These are phyloP conservation scores for Trametes cubensis DNA, from an alignment of 768 basidiomycete species.

Conservation along the genomic window DNA sequence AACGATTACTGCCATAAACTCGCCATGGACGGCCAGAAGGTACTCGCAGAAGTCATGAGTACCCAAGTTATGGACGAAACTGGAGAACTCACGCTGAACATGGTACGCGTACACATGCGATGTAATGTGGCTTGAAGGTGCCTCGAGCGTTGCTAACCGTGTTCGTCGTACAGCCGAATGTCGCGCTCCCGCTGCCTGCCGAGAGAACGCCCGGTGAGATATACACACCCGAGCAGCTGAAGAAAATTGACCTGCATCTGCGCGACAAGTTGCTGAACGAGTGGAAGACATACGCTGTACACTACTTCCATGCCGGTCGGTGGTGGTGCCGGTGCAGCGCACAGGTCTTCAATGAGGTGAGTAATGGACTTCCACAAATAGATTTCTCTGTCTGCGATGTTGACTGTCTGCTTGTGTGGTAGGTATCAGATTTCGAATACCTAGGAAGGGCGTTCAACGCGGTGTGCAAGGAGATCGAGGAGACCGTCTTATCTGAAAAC, in stretches of 20 bases:
- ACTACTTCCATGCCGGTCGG: constrained; percentile 35
- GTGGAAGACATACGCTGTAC: constrained; percentile 35
- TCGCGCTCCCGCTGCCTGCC: constrained; percentile 43
- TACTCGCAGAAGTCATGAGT: constrained; percentile 59
- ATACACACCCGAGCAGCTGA: constrained; percentile 21
- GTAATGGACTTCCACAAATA: too few species aligned
- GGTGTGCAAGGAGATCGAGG: constrained; percentile 30
- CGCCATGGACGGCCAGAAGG: constrained; percentile 66
- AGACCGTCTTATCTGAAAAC: constrained; percentile 22
- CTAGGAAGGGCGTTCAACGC: constrained; percentile 29
- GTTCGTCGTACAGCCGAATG: constrained; percentile 38
- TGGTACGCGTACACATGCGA: constrained; percentile 51
- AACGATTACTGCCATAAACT: constrained; percentile 69
- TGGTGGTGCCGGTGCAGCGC: constrained; percentile 42
- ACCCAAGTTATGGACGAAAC: constrained; percentile 65
- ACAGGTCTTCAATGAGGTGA: constrained; percentile 43
- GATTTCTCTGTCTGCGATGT: background rate
- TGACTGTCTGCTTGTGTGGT: background rate
- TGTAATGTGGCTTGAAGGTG: too few species aligned
- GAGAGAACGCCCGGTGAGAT: constrained; percentile 21
- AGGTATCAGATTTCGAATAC: constrained; percentile 35
- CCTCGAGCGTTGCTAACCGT: too few species aligned
- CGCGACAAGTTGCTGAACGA: constrained; percentile 31
- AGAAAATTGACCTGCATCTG: constrained; percentile 22
- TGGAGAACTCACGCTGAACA: constrained; percentile 63